Evolutionary conservation across 495 filamentous ascomycete genomes (phyloP).

Genomic region (Penicillium lagena): DNA sequence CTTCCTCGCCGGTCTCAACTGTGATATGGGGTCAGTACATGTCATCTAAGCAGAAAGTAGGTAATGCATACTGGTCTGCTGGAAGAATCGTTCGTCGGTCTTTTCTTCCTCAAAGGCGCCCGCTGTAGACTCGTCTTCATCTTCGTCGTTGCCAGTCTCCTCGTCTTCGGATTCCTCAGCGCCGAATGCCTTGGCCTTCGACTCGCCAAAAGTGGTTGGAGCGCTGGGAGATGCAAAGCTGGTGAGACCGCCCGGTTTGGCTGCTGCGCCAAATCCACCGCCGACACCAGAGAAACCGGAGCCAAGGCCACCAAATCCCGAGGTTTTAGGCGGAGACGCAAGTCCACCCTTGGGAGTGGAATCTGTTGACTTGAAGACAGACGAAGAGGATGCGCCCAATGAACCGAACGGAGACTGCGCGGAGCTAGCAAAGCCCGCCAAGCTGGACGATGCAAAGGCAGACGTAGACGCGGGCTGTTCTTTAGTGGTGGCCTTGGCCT

Average conservation of each 20-base stretch:
- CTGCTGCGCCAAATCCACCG: constrained; percentile 43
- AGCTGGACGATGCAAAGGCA: constrained; percentile 47
- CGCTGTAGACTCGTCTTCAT: constrained; percentile 18
- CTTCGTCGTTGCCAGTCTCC: constrained; percentile 40
- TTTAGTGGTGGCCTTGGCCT: constrained; percentile 10
- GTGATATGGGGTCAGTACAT: constrained; percentile 9
- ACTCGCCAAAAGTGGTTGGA: constrained; percentile 43
- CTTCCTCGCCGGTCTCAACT: constrained; percentile 74
- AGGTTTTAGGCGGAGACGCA: constrained; percentile 6
- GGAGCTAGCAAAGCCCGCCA: constrained; percentile 46
- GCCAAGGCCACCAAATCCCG: constrained; percentile 35
- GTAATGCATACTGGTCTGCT: constrained; percentile 55
- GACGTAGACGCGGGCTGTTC: constrained; percentile 32
- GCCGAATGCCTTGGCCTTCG: constrained; percentile 63
- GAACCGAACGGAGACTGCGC: constrained; percentile 52
- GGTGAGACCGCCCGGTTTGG: constrained; percentile 46
- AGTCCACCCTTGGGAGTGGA: constrained; percentile 1
- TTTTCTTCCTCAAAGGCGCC: constrained; percentile 47
- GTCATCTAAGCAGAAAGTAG: neutral
- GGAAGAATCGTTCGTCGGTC: constrained; percentile 60
- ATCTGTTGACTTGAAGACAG: constrained; percentile 29
- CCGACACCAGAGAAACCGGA: constrained; percentile 48
- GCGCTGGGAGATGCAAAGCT: constrained; percentile 64
- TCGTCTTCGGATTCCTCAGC: constrained; percentile 59
- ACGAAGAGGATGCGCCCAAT: constrained; percentile 34